phyloP scores from a whole-genome alignment of 805 yeast genomes.

The Wickerhamomyces sydowiorum region DNA sequence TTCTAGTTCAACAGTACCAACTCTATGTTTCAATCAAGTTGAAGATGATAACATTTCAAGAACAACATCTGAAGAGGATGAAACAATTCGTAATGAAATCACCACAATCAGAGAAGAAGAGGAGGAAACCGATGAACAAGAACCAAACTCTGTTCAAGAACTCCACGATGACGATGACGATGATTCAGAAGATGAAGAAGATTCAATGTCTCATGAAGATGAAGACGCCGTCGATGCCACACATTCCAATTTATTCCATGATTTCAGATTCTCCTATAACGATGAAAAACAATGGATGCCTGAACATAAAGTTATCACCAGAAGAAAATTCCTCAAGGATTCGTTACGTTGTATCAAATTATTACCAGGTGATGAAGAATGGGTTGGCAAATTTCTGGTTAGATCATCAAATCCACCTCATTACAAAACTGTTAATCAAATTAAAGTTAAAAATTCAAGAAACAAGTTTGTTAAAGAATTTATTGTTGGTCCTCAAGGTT shows the following conservation, averaged over 20 bases:
- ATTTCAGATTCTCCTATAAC: background rate
- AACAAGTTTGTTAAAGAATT: constrained; percentile 9
- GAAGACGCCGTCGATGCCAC: constrained; percentile 1
- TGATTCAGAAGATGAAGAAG: constrained; percentile 13
- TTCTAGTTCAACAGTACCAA: background rate
- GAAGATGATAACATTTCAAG: background rate
- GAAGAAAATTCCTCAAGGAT: constrained; percentile 41
- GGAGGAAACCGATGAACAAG: constrained; percentile 21
- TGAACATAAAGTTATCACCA: constrained; percentile 27
- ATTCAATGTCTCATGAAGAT: constrained; percentile 4
- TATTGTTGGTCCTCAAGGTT: constrained; percentile 16
- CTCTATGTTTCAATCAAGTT: background rate
- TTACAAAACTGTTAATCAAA: constrained; percentile 2
- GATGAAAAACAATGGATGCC: constrained; percentile 43
- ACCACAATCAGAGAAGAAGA: constrained; percentile 21
- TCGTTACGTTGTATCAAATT: constrained; percentile 54
- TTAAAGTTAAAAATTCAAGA: background rate
- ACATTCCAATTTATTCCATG: background rate
- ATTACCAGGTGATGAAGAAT: constrained; percentile 42
- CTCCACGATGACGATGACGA: constrained; percentile 13
- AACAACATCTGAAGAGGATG: constrained; percentile 9
- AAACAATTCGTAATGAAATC: background rate
- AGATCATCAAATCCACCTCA: constrained; percentile 26
- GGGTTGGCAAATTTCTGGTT: constrained; percentile 45
- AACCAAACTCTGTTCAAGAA: constrained; percentile 12